Percentiles rank a stretch among this genome's conserved stretches.
Conservation (phyloP, 1,284 basidiomycete genomes). For the Cutaneotrichosporon curvatum region DNA sequence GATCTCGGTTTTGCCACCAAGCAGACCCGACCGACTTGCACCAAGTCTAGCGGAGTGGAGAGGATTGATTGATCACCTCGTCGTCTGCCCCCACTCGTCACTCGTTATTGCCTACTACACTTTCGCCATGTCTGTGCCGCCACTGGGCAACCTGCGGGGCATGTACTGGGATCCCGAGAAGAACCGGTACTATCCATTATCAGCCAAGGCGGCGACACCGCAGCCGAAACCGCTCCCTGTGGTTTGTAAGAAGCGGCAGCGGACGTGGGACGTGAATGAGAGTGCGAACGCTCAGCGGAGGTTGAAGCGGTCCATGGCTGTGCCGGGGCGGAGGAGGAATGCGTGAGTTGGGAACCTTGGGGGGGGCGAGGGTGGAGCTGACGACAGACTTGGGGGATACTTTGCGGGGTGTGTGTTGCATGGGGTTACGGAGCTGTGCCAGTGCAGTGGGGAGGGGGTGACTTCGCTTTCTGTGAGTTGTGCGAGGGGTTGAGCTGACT, state of each 20-base stretch:
- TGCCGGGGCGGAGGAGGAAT: too few relatives aligned
- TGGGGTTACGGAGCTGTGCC: slow-evolving; percentile 11
- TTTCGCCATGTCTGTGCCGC: slow-evolving; percentile 3
- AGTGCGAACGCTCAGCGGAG: not conserved
- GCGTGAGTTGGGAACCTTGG: too few relatives aligned
- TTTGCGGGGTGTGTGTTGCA: not conserved
- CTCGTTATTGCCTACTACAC: not conserved
- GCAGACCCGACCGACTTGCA: too few relatives aligned
- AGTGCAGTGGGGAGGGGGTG: slow-evolving; percentile 28
- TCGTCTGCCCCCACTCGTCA: too few relatives aligned
- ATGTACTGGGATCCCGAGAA: slow-evolving; percentile 34
- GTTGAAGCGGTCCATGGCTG: not conserved
- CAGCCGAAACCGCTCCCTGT: too few relatives aligned
- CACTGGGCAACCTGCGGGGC: slow-evolving; percentile 36
- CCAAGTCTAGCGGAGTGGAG: too few relatives aligned
- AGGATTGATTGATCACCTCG: too few relatives aligned
- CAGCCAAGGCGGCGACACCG: not conserved
- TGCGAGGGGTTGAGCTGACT: not conserved
- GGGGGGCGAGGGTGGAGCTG: too few relatives aligned
- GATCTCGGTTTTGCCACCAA: too few relatives aligned
- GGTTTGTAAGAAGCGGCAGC: not conserved
- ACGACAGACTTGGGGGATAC: not conserved
- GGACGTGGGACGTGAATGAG: not conserved
- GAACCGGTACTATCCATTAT: slow-evolving; percentile 35
- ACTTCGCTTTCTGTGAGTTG: slow-evolving; percentile 24